phyloP scores from a whole-genome alignment of 225 moss, liverwort and hornwort species.

The Pleurozium schreberi region DNA sequence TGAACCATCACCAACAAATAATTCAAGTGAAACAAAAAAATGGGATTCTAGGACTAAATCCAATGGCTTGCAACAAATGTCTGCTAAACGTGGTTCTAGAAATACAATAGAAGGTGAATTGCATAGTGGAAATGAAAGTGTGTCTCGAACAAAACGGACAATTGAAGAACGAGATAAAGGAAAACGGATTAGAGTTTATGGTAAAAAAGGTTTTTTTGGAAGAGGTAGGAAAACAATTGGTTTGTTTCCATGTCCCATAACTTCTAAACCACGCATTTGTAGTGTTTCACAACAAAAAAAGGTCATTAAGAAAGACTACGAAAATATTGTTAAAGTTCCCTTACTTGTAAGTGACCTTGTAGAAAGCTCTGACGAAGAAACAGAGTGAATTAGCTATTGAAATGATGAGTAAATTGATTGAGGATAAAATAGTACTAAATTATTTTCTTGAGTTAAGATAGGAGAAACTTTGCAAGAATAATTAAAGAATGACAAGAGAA shows the following conservation, averaged over 20 bases:
- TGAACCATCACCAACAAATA: background rate
- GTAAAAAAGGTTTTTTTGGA: slow-evolving; percentile 18
- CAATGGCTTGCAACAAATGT: slow-evolving; percentile 5
- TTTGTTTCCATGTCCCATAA: slow-evolving; percentile 14
- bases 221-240: slow-evolving; percentile 16
- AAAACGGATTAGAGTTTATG: slow-evolving; percentile 13
- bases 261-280: slow-evolving; percentile 1
- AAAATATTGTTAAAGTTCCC: background rate
- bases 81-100: background rate
- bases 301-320: background rate
- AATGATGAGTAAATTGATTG: background rate
- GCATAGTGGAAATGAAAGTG: background rate
- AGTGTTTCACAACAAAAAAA: background rate
- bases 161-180: slow-evolving; percentile 23
- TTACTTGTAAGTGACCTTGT: background rate
- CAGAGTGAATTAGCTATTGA: background rate
- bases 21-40: background rate
- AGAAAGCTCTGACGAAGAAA: slow-evolving; percentile 15
- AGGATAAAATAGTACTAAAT: background rate
- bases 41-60: background rate
- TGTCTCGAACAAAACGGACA: background rate
- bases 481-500: background rate
- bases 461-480: background rate
- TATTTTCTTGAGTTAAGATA: background rate
- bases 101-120: background rate